These are phyloP conservation scores for Sanguinoderma infundibulare DNA, from an alignment of 1,284 basidiomycete genomes.

Conservation along the genomic window DNA sequence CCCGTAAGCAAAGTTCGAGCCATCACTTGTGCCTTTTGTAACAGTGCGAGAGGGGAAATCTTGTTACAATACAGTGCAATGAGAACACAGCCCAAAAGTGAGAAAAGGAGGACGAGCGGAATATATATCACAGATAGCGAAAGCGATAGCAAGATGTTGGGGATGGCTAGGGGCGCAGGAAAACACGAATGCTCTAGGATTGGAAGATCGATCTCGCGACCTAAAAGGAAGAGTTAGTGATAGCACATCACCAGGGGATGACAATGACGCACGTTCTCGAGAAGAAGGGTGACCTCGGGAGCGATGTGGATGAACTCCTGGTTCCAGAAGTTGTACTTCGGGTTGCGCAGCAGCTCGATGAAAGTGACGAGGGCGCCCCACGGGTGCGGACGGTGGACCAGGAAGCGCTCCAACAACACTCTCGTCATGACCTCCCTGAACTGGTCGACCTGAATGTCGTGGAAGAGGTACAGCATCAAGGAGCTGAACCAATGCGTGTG, in stretches of 20 bases:
- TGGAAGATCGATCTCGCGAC: constrained; percentile 76
- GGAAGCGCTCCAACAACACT: constrained; percentile 91
- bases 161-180: constrained; percentile 11
- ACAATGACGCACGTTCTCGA: constrained; percentile 71
- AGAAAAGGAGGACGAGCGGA: constrained; percentile 39
- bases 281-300: constrained; percentile 80
- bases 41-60: constrained; percentile 55
- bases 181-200: constrained; percentile 55
- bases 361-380: constrained; percentile 96
- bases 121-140: constrained; percentile 70
- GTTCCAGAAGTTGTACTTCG: constrained; percentile 87
- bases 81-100: constrained; percentile 41
- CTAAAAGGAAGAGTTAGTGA: constrained; percentile 39
- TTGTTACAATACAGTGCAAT: constrained; percentile 80
- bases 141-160: constrained; percentile 47
- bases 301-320: constrained; percentile 81
- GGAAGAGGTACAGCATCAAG: constrained; percentile 87
- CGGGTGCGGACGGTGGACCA: constrained; percentile 95
- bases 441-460: constrained; percentile 72
- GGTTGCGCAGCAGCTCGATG: constrained; percentile 87
- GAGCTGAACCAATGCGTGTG: constrained; percentile 97
- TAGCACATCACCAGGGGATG: background rate
- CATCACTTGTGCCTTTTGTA: constrained; percentile 49
- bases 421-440: constrained; percentile 92
- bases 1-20: constrained; percentile 54